These are phyloP conservation scores for Hypoxylon sp. DNA, from an alignment of 2,329 filamentous ascomycete species.

Conservation along the genomic window DNA sequence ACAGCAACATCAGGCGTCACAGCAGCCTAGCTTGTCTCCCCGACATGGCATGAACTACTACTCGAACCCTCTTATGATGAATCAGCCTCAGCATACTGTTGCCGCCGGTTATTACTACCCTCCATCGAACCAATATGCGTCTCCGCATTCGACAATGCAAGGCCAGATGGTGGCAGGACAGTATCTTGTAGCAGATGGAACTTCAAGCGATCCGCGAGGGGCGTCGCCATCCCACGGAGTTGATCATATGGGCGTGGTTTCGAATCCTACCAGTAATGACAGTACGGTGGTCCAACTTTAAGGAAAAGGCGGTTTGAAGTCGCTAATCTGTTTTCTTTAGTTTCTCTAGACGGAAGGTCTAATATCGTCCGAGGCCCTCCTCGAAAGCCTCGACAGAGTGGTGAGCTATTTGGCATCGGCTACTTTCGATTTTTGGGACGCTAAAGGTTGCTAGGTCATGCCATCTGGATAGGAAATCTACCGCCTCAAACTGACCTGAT, in stretches of 20 bases:
- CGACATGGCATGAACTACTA: conserved; percentile 56
- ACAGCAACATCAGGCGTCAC: conserved; percentile 46
- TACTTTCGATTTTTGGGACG: conserved; percentile 24
- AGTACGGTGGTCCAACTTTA: conserved; percentile 40
- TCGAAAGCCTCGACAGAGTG: conserved; percentile 67
- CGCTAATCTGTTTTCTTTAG: conserved; percentile 38
- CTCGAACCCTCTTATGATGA: conserved; percentile 54
- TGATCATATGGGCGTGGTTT: conserved; percentile 27
- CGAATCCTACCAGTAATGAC: conserved; percentile 32
- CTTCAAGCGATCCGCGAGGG: conserved; percentile 32
- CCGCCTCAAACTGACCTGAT: conserved; percentile 84
- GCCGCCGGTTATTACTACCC: conserved; percentile 56
- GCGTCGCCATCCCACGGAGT: conserved; percentile 36
- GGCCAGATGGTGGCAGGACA: conserved; percentile 49
- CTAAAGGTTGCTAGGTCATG: conserved; percentile 67
- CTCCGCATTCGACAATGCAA: conserved; percentile 46
- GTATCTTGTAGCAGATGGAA: conserved; percentile 45
- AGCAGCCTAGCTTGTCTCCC: conserved; percentile 46
- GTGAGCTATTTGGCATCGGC: conserved; percentile 52
- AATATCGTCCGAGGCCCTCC: conserved; percentile 62
- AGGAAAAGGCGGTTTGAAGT: conserved; percentile 2
- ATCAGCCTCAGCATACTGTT: conserved; percentile 49
- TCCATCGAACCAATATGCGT: conserved; percentile 49
- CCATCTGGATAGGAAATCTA: conserved; percentile 95
- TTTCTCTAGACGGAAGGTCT: conserved; percentile 47